Base-by-base conservation (phyloP, 176 grass and related monocot genomes). In the Zoysia pacifica region DNA sequence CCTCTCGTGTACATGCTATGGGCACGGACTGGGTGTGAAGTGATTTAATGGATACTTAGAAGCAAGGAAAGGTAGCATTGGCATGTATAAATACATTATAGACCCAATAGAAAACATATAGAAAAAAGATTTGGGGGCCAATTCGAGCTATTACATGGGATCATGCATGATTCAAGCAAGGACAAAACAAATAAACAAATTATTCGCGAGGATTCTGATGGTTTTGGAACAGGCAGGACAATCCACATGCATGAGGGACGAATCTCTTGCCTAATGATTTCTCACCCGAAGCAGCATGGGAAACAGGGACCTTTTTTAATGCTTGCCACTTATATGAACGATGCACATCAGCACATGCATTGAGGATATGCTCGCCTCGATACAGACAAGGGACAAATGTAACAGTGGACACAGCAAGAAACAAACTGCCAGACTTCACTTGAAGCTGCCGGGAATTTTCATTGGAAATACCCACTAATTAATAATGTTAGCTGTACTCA, bases 231-330 rank as follows among this genome's bases (percentile, higher is more conserved):
- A 70, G 74, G 63, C 78, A 85, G 76, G 82, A 80, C 84, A 86
- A 93, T 87, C 79, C 87, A 90, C 87, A 87, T 82, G 82, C 87
- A 78, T 78, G 81, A 11, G 70, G 72, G 82, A 54, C 42, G 37
- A 85, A 90, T 88, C 83, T 74, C 39, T 69, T 74, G 36, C 49
- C 66, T 77, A 89, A 73, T 67, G 81, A 89, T 82, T 77, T 61
- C 43, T 67, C 45, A 52, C 41, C 66, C 37, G 82, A 68, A 85
- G 82, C 82, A 77, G 72, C 82, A 73, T 73, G 62, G 87, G 78
- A 89, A 86, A 82, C 87, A 86, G 77, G 52, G 9, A 18, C 5
- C 37, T 69, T 86, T 74, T 73, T 73, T 78, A 89, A 73, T 74
- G 42, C 16, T 50, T 62, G 11, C 73, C 83, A 78, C 78, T 81